These are phyloP conservation scores for Candolleomyces efflorescens DNA, from an alignment of 768 basidiomycete species.

Conservation along the genomic window DNA sequence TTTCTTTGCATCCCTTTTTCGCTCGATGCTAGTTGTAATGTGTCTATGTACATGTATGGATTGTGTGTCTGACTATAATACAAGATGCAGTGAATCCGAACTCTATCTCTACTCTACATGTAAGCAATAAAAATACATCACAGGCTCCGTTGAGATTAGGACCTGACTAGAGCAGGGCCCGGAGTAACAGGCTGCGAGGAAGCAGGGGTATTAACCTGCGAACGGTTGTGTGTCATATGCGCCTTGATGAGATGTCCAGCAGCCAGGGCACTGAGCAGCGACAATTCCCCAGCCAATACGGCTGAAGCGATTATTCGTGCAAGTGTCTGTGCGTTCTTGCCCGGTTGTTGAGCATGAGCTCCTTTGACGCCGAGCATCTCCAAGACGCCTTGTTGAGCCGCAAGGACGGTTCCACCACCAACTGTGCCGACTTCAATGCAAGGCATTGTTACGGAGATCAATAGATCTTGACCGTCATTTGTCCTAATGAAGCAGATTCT, in stretches of 20 bases:
- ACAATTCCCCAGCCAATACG: slow-evolving; percentile 97
- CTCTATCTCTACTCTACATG: too few species aligned
- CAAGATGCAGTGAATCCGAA: too few species aligned
- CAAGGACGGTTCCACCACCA: slow-evolving; percentile 92
- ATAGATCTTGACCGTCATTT: slow-evolving; percentile 87
- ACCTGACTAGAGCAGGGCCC: slow-evolving; percentile 19
- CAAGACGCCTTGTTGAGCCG: slow-evolving; percentile 84
- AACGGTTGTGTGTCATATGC: slow-evolving; percentile 90
- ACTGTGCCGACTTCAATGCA: slow-evolving; percentile 98
- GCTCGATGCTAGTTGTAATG: too few species aligned
- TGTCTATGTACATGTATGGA: too few species aligned
- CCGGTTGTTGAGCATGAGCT: slow-evolving; percentile 81
- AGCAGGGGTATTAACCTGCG: slow-evolving; percentile 76
- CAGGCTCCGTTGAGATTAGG: too few species aligned
- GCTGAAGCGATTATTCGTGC: slow-evolving; percentile 88
- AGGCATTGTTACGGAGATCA: slow-evolving; percentile 95
- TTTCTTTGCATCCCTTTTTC: too few species aligned
- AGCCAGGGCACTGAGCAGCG: slow-evolving; percentile 86
- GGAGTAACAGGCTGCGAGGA: slow-evolving; percentile 60
- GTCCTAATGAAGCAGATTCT: slow-evolving; percentile 40
- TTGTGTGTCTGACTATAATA: too few species aligned
- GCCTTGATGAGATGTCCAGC: slow-evolving; percentile 94
- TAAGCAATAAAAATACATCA: too few species aligned
- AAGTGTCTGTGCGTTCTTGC: slow-evolving; percentile 83
- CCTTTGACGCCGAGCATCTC: slow-evolving; percentile 93